Evolutionary conservation across 129 eudicot genomes (phyloP).

Genomic region (Centaurea solstitialis): DNA sequence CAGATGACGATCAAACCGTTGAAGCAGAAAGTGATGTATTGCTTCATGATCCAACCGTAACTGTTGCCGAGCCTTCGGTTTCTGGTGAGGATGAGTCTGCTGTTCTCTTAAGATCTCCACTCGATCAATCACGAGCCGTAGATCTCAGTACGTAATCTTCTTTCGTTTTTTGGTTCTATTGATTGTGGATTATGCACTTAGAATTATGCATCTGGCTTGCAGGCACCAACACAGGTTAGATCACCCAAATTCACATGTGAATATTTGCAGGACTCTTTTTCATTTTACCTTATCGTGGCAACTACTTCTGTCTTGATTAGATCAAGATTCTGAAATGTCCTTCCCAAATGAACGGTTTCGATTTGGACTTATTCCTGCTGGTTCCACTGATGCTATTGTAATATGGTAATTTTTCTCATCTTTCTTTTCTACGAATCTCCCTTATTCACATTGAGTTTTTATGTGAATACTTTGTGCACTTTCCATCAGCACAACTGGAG

Average conservation of each 20-base stretch:
- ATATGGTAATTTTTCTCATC: conserved; percentile 66
- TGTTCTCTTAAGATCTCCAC: conserved; percentile 50
- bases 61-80: conserved; percentile 38
- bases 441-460: background rate
- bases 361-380: conserved; percentile 93
- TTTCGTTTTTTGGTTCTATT: conserved; percentile 7
- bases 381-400: conserved; percentile 96
- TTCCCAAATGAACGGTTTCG: conserved; percentile 78
- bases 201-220: conserved; percentile 20
- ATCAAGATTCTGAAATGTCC: conserved; percentile 54
- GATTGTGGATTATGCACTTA: conserved; percentile 15
- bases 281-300: background rate
- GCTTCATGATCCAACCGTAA: conserved; percentile 39
- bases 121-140: conserved; percentile 37
- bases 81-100: conserved; percentile 60
- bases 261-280: background rate
- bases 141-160: conserved; percentile 49
- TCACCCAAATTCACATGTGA: background rate
- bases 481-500: conserved; percentile 82
- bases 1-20: conserved; percentile 45
- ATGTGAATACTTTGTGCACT: conserved; percentile 19
- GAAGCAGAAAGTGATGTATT: conserved; percentile 37
- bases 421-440: background rate
- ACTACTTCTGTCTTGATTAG: conserved; percentile 32
- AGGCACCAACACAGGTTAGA: conserved; percentile 44